phyloP scores from a whole-genome alignment of 805 yeast species.

The Starmerella scarabaei region DNA sequence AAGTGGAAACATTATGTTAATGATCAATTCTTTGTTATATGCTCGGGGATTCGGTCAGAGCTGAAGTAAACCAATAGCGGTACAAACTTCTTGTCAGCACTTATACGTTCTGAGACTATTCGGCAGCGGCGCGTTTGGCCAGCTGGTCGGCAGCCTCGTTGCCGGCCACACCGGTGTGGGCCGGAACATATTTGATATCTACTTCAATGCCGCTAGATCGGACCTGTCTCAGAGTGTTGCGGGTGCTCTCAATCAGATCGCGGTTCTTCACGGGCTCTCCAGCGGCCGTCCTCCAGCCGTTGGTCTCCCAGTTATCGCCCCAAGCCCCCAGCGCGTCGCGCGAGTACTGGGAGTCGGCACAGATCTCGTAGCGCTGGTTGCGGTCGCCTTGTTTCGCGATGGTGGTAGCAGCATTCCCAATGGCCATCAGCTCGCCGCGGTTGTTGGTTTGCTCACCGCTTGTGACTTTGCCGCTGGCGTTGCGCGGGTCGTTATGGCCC shows the following conservation, averaged over 20 bases:
- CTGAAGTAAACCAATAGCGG: too few species aligned
- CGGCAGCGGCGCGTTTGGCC: conserved; percentile 56
- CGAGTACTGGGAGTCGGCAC: conserved; percentile 61
- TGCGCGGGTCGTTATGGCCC: conserved; percentile 43
- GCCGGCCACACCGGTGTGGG: conserved; percentile 58
- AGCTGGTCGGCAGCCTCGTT: conserved; percentile 66
- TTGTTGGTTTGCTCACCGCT: conserved; percentile 53
- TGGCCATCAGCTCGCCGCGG: conserved; percentile 65
- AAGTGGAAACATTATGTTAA: too few species aligned
- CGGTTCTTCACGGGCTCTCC: conserved; percentile 39
- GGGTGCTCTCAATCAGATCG: conserved; percentile 35
- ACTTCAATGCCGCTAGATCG: conserved; percentile 27
- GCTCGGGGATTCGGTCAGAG: too few species aligned
- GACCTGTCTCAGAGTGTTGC: conserved; percentile 29
- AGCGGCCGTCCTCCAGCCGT: conserved; percentile 39
- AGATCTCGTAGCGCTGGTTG: conserved; percentile 7
- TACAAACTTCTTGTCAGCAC: too few species aligned
- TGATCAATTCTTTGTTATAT: too few species aligned
- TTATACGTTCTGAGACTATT: too few species aligned
- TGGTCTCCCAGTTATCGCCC: conserved; percentile 41
- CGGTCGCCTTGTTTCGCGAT: conserved; percentile 9
- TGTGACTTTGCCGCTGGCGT: conserved; percentile 41
- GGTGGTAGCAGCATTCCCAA: conserved; percentile 39
- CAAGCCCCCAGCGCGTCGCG: conserved; percentile 45
- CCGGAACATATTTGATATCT: conserved; percentile 48